Base-by-base conservation (phyloP, 179 eudicot genomes). In the Beta macrorhiza region DNA sequence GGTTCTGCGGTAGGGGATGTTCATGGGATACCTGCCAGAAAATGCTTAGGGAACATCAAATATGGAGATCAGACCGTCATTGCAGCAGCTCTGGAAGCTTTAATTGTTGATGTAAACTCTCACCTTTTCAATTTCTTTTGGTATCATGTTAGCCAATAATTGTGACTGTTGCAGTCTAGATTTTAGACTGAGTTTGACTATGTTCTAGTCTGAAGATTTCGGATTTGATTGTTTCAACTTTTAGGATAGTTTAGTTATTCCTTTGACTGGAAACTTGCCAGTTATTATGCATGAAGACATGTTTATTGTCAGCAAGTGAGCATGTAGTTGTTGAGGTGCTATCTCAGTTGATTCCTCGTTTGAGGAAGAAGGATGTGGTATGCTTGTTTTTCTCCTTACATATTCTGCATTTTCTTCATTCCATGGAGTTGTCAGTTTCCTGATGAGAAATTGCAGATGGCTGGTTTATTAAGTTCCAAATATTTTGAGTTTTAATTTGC, bases 321-420 rank as follows among this genome's bases (percentile, higher is more conserved):
- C 87, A 83, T 14, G 86, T 75, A 71, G 86, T 92, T 80, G 83
- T 91, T 2, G 74, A 86, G 72, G 90, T 85, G 5, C 72, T 92
- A 19, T 59, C 90, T 15, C 91, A 91, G 59, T 69, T 95, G 89
- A 92, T 84, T 57, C 87, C 74, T 76, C 95, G 98, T 19, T 84
- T 95, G 86, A 89, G 80, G 76, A n/a, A 77, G 87, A 90, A 91
- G 63, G 87, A 84, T 17, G 58, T 87, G 90, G 97, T 90, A 82
- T 65, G 69, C 42, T 37, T 9, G 22, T 75, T 9, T 44, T 52
- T 19, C 47, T 25, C 3, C 1, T 22, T 22, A 53, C 6, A 6
- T 2, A 20, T 53, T 6, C 14, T 53, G 15, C 8, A 5, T 25
- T 32, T 52, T 8, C 22, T 78, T 19, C 51, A n/a, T 1, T 10